Conservation (phyloP, 495 filamentous ascomycete genomes). For the Articulospora tetracladia region DNA sequence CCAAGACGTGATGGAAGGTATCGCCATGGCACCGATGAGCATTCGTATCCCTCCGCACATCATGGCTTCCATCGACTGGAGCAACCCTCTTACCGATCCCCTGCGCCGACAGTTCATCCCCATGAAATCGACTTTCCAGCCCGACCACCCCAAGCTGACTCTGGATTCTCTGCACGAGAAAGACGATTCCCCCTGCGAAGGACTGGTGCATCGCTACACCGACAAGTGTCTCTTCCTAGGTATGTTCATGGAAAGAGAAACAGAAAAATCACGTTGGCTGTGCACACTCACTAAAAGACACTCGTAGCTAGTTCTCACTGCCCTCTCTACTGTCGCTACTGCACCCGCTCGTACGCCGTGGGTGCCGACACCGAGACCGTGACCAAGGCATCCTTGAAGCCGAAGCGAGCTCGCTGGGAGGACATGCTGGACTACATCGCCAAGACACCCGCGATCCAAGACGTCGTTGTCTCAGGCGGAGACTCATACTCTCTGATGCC, state of each 20-base stretch:
- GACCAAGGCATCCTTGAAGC: constrained; percentile 42
- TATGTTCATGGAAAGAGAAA: constrained; percentile 29
- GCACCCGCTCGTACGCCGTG: constrained; percentile 55
- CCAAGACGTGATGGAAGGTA: constrained; percentile 44
- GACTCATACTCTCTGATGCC: constrained; percentile 45
- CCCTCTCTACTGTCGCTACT: constrained; percentile 54
- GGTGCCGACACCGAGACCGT: constrained; percentile 46
- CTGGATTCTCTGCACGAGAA: constrained; percentile 47
- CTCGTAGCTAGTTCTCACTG: constrained; percentile 46
- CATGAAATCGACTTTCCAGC: constrained; percentile 40
- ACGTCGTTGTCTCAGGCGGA: constrained; percentile 56
- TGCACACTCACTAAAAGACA: neutral
- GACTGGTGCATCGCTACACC: constrained; percentile 53
- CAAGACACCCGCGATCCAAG: constrained; percentile 38
- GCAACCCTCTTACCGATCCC: constrained; percentile 49
- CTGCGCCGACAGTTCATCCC: constrained; percentile 52
- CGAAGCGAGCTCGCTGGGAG: constrained; percentile 38
- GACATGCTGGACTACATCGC: constrained; percentile 47
- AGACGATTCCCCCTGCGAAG: constrained; percentile 41
- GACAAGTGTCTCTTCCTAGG: constrained; percentile 57
- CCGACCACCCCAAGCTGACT: constrained; percentile 40
- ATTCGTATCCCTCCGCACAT: constrained; percentile 53
- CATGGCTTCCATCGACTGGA: constrained; percentile 50
- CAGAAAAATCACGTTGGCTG: neutral
- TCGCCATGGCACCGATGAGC: constrained; percentile 48